These are phyloP conservation scores for Nasturtium officinale DNA, from an alignment of 345 rosid genomes.

Conservation along the genomic window DNA sequence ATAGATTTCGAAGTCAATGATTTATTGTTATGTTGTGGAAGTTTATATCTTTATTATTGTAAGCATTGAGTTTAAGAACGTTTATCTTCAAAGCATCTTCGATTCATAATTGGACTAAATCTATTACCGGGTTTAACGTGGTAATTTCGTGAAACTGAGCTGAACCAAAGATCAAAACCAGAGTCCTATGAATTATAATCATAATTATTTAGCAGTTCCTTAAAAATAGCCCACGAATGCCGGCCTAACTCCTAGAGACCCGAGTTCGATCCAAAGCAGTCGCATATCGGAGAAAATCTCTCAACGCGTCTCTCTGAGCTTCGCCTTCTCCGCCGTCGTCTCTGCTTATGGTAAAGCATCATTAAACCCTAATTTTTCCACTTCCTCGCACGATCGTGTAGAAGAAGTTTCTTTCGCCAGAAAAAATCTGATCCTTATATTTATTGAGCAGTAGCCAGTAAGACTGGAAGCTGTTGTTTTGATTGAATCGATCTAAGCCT, in stretches of 20 bases:
- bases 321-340: slow-evolving; percentile 9
- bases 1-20: background rate
- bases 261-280: slow-evolving; percentile 3
- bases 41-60: background rate
- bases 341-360: background rate
- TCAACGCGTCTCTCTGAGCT: slow-evolving; percentile 14
- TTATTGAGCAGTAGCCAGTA: background rate
- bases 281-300: slow-evolving; percentile 13
- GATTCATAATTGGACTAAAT: background rate
- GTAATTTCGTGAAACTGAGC: background rate
- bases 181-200: no score
- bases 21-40: background rate
- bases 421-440: background rate
- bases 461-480: slow-evolving; percentile 8
- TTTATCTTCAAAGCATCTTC: background rate
- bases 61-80: background rate
- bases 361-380: slow-evolving; percentile 22
- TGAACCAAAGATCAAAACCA: slow-evolving; percentile 5
- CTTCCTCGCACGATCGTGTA: slow-evolving; percentile 21
- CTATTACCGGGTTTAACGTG: background rate
- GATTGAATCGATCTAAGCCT: slow-evolving; percentile 18
- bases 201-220: background rate
- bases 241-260: slow-evolving; percentile 1
- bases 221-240: no score
- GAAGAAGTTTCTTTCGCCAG: background rate